Evolutionary conservation across 179 eudicot genomes (phyloP), one percentile per base, ranked within the genome.

Genomic region (Patellifolia procumbens): DNA sequence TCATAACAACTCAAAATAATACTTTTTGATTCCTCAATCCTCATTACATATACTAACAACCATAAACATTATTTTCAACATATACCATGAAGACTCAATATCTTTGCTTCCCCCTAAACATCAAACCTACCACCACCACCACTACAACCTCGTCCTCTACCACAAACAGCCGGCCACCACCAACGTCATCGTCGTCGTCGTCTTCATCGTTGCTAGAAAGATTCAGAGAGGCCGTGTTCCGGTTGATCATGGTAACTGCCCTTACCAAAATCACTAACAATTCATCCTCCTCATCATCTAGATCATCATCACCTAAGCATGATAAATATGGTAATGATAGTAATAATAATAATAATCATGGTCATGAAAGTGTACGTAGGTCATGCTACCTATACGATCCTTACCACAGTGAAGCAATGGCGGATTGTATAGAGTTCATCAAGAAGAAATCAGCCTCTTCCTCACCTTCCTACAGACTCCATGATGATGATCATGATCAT

Each of bases 401-500:
- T 43, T 90, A 93, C 75, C 89, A 83, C 16, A 88, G 84, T 12
- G 93, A 93, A 77, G 97, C 97, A 3, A 78, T 93, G 24, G 97
- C 98, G 0, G 98, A 93, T 74, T 93, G 98, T 70, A 93, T 93
- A 29, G 97, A 92, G 86, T 93, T 92, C 78, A 89, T 93, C 73
- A 89, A 87, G 85, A 90, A 86, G 76, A 69, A 71, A 5, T 82
- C 85, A 6, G 80, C 45, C 17, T 56, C 82, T 1, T 75, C 80
- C 9, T 63, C 69, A 65, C 75, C 79, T 34, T 79, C 74, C 2
- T 28, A 12, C n/a, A 71, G 46, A 35, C 62, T 31, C 20, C 77
- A 48, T 20, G 31, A 71, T 56, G 55, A 63, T 32, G 65, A 48
- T 34, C 48, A 35, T 45, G 28, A 52, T 49, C 26, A 66, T 67